These are phyloP conservation scores for Verticillium albo-atrum DNA, from an alignment of 2,329 filamentous ascomycete species.

Conservation along the genomic window DNA sequence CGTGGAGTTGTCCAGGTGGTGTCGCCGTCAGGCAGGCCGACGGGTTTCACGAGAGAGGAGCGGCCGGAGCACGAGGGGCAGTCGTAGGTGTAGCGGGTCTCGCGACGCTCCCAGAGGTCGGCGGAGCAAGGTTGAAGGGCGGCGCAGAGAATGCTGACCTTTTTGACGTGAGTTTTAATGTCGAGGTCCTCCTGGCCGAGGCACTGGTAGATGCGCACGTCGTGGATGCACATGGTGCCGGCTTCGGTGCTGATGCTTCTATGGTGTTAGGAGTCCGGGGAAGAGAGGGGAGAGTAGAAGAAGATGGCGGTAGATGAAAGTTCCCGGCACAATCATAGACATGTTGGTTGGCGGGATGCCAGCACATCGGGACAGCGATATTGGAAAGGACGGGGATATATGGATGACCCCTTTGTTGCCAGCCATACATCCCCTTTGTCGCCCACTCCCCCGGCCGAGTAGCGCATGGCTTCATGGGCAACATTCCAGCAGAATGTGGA, in stretches of 20 bases:
- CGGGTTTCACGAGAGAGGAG: background rate
- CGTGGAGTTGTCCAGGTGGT: background rate
- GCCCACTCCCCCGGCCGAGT: too few species aligned
- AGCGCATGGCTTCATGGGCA: background rate
- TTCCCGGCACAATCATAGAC: too few species aligned
- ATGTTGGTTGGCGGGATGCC: too few species aligned
- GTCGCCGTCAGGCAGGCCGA: background rate
- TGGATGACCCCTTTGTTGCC: background rate
- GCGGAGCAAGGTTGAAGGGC: background rate
- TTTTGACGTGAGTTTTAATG: background rate
- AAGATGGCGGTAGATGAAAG: too few species aligned
- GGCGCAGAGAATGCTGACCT: background rate
- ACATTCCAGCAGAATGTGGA: background rate
- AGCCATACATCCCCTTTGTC: too few species aligned
- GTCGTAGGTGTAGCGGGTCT: background rate
- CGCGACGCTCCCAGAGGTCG: slow-evolving; percentile 1
- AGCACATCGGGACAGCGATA: too few species aligned
- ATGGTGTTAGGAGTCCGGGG: too few species aligned
- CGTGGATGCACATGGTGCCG: background rate
- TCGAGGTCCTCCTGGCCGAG: background rate
- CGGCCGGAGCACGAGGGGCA: background rate
- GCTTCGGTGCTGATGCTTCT: background rate
- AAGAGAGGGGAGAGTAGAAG: too few species aligned
- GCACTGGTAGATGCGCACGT: background rate
- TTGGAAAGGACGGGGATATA: background rate